phyloP scores from a whole-genome alignment of 768 basidiomycete species.

The Favolaschia claudopus region DNA sequence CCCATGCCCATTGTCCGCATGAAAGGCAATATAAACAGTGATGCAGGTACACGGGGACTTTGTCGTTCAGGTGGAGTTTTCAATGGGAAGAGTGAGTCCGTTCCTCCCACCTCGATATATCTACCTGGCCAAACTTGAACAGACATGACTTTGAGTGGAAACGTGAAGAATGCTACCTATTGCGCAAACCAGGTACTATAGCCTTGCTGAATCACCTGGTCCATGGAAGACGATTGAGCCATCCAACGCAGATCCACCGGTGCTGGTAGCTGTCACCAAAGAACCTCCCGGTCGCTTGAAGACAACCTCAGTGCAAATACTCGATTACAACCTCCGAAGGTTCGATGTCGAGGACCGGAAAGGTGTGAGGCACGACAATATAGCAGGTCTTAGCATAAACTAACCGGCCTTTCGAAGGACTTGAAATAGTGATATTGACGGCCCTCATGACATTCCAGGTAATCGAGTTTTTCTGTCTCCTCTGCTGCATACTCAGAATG shows the following conservation, averaged over 20 bases:
- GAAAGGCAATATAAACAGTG: no score
- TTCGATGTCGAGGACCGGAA: conserved; percentile 89
- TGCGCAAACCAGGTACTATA: conserved; percentile 70
- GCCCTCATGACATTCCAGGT: conserved; percentile 82
- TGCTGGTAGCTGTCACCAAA: conserved; percentile 83
- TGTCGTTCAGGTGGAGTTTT: conserved; percentile 81
- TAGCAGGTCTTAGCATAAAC: not conserved
- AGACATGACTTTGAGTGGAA: conserved; percentile 91
- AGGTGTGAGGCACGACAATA: not conserved
- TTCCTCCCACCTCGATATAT: not conserved
- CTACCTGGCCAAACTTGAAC: not conserved
- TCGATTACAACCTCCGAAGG: conserved; percentile 86
- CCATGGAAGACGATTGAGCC: not conserved
- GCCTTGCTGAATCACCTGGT: not conserved
- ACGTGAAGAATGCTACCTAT: conserved; percentile 81
- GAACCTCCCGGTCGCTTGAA: conserved; percentile 73
- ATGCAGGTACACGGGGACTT: conserved; percentile 73
- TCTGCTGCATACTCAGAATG: no score
- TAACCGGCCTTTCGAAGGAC: no score
- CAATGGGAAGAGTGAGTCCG: conserved; percentile 80
- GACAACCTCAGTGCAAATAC: conserved; percentile 72
- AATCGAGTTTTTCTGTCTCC: no score
- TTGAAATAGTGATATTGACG: conserved; percentile 82
- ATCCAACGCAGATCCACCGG: conserved; percentile 89
- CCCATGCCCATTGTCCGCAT: no score